These are phyloP conservation scores for Physcia stellaris DNA, from an alignment of 495 filamentous ascomycete genomes.

Conservation along the genomic window DNA sequence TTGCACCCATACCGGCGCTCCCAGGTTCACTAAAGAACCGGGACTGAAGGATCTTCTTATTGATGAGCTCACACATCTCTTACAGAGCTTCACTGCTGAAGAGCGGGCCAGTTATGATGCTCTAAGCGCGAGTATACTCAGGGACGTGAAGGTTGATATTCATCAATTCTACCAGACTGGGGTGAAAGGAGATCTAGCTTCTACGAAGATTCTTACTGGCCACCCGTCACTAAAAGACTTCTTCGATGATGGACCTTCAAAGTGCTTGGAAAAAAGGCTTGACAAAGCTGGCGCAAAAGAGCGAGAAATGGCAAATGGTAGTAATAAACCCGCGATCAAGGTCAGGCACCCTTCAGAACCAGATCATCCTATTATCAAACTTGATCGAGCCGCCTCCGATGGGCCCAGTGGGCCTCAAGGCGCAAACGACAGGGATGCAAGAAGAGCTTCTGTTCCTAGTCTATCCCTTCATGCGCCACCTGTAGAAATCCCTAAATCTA, in stretches of 20 bases:
- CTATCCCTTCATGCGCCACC: slow-evolving; percentile 2
- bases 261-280: slow-evolving; percentile 6
- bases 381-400: too few species aligned
- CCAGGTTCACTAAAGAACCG: slow-evolving; percentile 8
- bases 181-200: slow-evolving; percentile 3
- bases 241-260: slow-evolving; percentile 8
- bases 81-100: slow-evolving; percentile 6
- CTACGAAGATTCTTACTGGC: slow-evolving; percentile 9
- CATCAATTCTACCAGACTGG: slow-evolving; percentile 14
- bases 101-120: slow-evolving; percentile 9
- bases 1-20: slow-evolving; percentile 8
- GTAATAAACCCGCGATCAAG: not conserved
- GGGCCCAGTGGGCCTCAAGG: too few species aligned
- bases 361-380: slow-evolving; percentile 1
- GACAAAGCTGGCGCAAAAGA: slow-evolving; percentile 2
- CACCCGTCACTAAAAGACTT: slow-evolving; percentile 9
- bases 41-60: too few species aligned
- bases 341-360: not conserved
- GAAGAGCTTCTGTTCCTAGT: not conserved
- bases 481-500: not conserved
- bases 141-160: slow-evolving; percentile 9
- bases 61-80: slow-evolving; percentile 5
- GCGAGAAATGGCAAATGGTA: slow-evolving; percentile 1
- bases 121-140: slow-evolving; percentile 8
- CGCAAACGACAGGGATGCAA: not conserved